Evolutionary conservation across 768 basidiomycete species (phyloP).

Genomic region (Aureoboletus auriporus): DNA sequence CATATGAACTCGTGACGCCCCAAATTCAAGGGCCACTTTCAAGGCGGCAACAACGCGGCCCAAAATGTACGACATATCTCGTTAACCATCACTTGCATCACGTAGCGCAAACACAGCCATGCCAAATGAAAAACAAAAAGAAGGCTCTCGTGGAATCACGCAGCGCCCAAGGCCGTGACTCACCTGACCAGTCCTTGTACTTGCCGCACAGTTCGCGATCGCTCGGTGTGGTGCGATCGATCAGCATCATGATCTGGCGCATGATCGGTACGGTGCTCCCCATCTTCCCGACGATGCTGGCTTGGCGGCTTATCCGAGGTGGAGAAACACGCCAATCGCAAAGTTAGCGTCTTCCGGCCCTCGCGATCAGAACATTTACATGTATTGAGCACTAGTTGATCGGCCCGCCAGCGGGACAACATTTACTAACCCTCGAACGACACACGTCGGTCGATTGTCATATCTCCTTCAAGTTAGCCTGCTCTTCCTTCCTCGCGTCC

Average conservation of each 20-base stretch:
- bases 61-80: background rate
- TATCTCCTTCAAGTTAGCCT: slow-evolving; percentile 6
- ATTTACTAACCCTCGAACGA: slow-evolving; percentile 8
- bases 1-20: slow-evolving; percentile 25
- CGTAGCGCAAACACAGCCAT: background rate
- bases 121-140: background rate
- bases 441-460: slow-evolving; percentile 8
- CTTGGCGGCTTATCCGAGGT: too few relatives aligned
- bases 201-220: slow-evolving; percentile 14
- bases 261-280: too few relatives aligned
- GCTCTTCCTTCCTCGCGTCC: slow-evolving; percentile 2
- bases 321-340: too few relatives aligned
- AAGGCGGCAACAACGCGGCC: slow-evolving; percentile 9
- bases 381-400: background rate
- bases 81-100: slow-evolving; percentile 5
- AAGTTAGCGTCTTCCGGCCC: too few relatives aligned
- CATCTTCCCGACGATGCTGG: too few relatives aligned
- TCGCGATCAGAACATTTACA: slow-evolving; percentile 1
- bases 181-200: slow-evolving; percentile 9
- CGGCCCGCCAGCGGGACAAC: background rate
- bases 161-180: background rate
- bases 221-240: background rate
- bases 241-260: background rate
- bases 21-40: slow-evolving; percentile 23
- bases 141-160: too few relatives aligned